Conservation (phyloP, 805 yeast species). For the Candida oleophila region DNA sequence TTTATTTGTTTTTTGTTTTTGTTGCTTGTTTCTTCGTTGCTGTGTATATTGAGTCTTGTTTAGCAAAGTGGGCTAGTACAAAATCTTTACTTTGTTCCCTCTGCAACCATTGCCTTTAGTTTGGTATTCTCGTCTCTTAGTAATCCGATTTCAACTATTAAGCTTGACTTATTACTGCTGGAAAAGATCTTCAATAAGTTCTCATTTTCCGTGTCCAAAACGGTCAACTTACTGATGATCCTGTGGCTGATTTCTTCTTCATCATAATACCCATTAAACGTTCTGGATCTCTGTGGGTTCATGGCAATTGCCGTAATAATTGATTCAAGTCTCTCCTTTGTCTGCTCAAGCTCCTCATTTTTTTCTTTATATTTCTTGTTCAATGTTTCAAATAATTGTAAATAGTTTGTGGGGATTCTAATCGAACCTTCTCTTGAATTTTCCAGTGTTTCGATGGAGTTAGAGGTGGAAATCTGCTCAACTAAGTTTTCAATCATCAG, state of each 20-base stretch:
- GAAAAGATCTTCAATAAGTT: conserved; percentile 68
- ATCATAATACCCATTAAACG: conserved; percentile 63
- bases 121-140: conserved; percentile 40
- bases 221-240: conserved; percentile 58
- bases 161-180: conserved; percentile 72
- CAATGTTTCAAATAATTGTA: conserved; percentile 48
- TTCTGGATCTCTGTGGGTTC: conserved; percentile 43
- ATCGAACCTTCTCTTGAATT: conserved; percentile 13
- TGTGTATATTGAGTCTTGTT: too few species aligned
- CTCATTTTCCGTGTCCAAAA: conserved; percentile 67
- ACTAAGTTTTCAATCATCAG: conserved; percentile 36
- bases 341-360: conserved; percentile 53
- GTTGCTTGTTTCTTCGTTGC: too few species aligned
- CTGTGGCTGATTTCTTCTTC: conserved; percentile 75
- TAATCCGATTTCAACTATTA: conserved; percentile 65
- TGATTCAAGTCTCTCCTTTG: conserved; percentile 63
- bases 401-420: conserved; percentile 42
- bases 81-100: not conserved
- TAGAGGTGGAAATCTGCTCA: conserved; percentile 26
- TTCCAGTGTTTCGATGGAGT: conserved; percentile 3
- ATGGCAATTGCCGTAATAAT: conserved; percentile 54
- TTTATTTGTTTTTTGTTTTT: too few species aligned
- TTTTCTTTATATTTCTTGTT: conserved; percentile 47
- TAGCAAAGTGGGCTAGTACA: too few species aligned
- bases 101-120: not conserved